A percentile compares a stretch with the other conserved stretches of the same genome.
These are phyloP conservation scores for Trifolium dubium DNA, from an alignment of 306 rosid genomes.

Conservation along the genomic window DNA sequence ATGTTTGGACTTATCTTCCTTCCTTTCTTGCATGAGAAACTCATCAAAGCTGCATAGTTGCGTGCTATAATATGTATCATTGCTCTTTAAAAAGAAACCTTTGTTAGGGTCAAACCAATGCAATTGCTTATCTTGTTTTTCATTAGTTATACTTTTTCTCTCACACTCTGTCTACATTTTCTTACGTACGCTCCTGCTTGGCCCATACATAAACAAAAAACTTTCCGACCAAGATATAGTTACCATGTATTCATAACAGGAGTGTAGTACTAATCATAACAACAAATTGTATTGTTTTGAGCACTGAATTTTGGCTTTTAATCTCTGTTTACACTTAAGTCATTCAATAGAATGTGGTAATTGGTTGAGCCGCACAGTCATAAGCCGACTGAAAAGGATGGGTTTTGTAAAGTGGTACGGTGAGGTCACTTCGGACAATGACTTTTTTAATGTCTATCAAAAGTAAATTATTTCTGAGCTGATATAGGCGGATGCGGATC, in stretches of 20 bases:
- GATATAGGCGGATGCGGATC: no score
- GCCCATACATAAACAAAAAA: constrained; percentile 33
- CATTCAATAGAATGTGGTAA: constrained; percentile 55
- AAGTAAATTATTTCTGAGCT: no score
- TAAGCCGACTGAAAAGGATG: constrained; percentile 46
- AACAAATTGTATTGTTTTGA: constrained; percentile 7
- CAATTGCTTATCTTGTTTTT: constrained; percentile 43
- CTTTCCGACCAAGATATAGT: constrained; percentile 44
- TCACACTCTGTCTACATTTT: constrained; percentile 30
- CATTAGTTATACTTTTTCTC: neutral
- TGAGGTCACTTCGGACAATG: neutral
- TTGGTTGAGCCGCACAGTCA: constrained; percentile 44
- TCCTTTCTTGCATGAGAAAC: constrained; percentile 49
- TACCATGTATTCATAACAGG: constrained; percentile 22
- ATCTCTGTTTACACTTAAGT: constrained; percentile 25
- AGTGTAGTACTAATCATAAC: constrained; percentile 32
- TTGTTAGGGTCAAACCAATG: constrained; percentile 60
- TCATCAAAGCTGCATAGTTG: constrained; percentile 41
- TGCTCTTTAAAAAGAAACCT: constrained; percentile 50
- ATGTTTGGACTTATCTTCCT: neutral
- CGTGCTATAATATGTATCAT: constrained; percentile 55
- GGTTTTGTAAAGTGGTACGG: constrained; percentile 1
- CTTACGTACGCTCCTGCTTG: constrained; percentile 32
- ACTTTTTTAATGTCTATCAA: neutral
- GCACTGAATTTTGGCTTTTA: neutral